Conservation (phyloP, 768 basidiomycete species). For the Xerocomellus dryophilus region DNA sequence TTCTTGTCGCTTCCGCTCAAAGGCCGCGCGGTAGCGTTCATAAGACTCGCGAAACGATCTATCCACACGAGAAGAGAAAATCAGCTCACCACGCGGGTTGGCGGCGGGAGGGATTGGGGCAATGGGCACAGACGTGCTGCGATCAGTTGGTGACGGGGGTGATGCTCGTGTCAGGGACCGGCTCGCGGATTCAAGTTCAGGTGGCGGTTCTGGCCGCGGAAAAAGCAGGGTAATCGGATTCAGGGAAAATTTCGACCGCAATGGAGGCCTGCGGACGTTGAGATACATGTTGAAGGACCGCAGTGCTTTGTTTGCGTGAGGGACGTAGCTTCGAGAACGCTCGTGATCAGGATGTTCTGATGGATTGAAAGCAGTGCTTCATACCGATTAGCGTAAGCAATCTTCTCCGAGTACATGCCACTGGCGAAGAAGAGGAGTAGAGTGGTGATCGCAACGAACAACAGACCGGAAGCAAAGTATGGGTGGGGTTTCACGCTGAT, state of each 20-base stretch:
- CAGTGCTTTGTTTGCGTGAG: constrained; percentile 89
- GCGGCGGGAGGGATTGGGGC: constrained; percentile 80
- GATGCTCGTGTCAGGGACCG: constrained; percentile 29
- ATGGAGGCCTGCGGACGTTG: constrained; percentile 82
- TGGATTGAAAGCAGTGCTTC: constrained; percentile 28
- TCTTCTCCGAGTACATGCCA: constrained; percentile 95
- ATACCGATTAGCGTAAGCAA: constrained; percentile 93
- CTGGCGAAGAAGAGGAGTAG: constrained; percentile 93
- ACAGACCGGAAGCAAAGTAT: constrained; percentile 73
- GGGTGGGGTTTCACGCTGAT: constrained; percentile 53
- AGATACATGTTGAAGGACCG: constrained; percentile 96
- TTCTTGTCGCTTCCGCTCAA: constrained; percentile 76
- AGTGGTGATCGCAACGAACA: constrained; percentile 88
- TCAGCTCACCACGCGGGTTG: constrained; percentile 94
- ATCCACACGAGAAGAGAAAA: constrained; percentile 89
- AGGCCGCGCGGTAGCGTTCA: constrained; percentile 84
- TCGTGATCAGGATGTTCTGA: constrained; percentile 15
- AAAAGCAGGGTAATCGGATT: constrained; percentile 40
- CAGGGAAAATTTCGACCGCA: constrained; percentile 54
- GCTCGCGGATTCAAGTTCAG: constrained; percentile 19
- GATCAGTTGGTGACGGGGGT: constrained; percentile 36
- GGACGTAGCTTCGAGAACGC: constrained; percentile 71
- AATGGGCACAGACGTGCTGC: constrained; percentile 45
- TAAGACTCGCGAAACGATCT: constrained; percentile 83
- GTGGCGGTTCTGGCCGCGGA: constrained; percentile 27